Evolutionary conservation across 164 flowering plant species (phyloP).

Genomic region (Echeveria elegans): DNA sequence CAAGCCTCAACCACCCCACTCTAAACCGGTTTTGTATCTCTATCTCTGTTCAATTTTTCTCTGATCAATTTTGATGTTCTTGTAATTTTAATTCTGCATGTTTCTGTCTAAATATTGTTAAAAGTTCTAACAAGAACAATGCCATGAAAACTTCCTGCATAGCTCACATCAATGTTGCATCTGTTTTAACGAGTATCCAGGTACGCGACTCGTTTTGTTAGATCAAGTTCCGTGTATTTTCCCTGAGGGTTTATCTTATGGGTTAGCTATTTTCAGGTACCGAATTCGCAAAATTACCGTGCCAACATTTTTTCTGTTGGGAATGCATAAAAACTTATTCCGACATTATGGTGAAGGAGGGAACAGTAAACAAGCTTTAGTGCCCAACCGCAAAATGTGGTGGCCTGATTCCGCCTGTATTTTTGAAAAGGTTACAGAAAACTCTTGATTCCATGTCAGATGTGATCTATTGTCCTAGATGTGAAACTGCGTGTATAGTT

Average conservation of each 20-base stretch:
- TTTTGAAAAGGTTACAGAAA: slow-evolving; percentile 61
- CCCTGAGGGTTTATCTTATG: neutral
- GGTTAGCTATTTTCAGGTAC: slow-evolving; percentile 34
- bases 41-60: no score
- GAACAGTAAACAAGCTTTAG: slow-evolving; percentile 54
- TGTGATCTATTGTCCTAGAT: slow-evolving; percentile 77
- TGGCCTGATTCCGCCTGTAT: slow-evolving; percentile 61
- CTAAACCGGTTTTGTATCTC: no score
- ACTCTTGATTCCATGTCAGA: slow-evolving; percentile 82
- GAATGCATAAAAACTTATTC: slow-evolving; percentile 76
- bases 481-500: slow-evolving; percentile 85
- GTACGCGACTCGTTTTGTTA: slow-evolving; percentile 20
- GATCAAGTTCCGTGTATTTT: neutral
- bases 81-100: no score
- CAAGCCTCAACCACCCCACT: no score
- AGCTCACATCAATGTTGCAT: slow-evolving; percentile 69
- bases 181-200: slow-evolving; percentile 71
- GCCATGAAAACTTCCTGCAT: slow-evolving; percentile 43
- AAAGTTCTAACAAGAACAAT: no score
- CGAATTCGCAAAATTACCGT: slow-evolving; percentile 67
- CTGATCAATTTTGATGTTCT: no score
- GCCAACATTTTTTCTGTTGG: slow-evolving; percentile 78
- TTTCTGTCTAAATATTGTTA: no score
- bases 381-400: slow-evolving; percentile 74
- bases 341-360: slow-evolving; percentile 67